These are phyloP conservation scores for Isatis lusitanica DNA, from an alignment of 441 rosid genomes.

Conservation along the genomic window DNA sequence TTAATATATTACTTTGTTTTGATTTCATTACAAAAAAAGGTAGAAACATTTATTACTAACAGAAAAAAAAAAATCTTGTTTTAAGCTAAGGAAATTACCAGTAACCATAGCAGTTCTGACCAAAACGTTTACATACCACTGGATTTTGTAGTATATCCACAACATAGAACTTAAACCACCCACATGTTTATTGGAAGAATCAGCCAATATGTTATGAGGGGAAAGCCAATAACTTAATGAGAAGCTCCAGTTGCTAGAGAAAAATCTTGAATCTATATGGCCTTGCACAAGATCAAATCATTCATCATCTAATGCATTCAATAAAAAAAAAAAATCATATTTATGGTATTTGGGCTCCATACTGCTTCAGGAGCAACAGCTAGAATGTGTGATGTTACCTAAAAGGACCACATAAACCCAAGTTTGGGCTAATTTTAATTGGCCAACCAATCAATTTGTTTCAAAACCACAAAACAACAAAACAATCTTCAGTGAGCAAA, in stretches of 20 bases:
- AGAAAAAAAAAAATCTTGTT: too few species aligned
- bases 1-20: too few species aligned
- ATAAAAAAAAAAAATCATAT: neutral
- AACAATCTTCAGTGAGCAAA: neutral
- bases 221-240: neutral
- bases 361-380: slow-evolving; percentile 20
- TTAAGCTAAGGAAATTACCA: too few species aligned
- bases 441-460: too few species aligned
- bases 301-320: neutral
- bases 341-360: slow-evolving; percentile 31
- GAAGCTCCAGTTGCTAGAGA: neutral
- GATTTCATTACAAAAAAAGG: too few species aligned
- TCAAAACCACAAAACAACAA: slow-evolving; percentile 1
- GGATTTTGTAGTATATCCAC: too few species aligned
- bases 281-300: neutral
- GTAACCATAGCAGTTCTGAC: too few species aligned
- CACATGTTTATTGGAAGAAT: too few species aligned
- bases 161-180: too few species aligned
- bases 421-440: neutral
- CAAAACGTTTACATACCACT: too few species aligned
- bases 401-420: slow-evolving; percentile 27
- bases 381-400: slow-evolving; percentile 25
- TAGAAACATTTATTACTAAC: too few species aligned
- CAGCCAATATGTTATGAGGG: too few species aligned
- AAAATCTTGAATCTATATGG: neutral